Base-by-base conservation (phyloP, 2,329 filamentous ascomycete genomes). In the Fusarium dimerum region DNA sequence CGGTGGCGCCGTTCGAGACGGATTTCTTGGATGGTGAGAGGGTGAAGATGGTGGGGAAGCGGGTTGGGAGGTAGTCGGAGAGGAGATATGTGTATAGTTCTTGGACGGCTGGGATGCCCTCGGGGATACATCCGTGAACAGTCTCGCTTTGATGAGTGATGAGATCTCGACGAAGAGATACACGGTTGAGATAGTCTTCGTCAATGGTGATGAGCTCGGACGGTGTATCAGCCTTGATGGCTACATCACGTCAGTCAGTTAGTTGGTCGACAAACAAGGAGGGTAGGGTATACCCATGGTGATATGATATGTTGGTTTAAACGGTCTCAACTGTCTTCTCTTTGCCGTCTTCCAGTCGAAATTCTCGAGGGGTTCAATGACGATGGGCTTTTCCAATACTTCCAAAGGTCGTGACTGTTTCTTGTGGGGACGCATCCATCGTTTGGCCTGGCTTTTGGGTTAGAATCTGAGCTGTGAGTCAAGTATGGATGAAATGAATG, bases 131-230 rank as follows among this genome's bases (percentile, higher is more conserved):
- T 1, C 78, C 78, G 29, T 78, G 66, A 1, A 78, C 76, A 5
- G 67, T 67, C 1, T 59, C 46, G 1, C 68, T 62, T 51, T 81
- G 70, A 2, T 71, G 48, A 1, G 58, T 43, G 40, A 81, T 71
- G 12, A 76, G 67, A 0, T 55, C 17, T 3, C 68, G 68, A 6
- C 78, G 72, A 7, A 69, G 58, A 2, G 55, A 67, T 40, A 83
- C 70, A 3, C 76, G 71, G 4, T 68, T 57, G 10, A 72, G 66
- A 61, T 83, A 83, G 53, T 78, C 73, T 32, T 60, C 66, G 61
- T 83, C 80, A 34, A 83, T 72, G 16, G 74, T 68, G 59, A 83
- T 78, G 16, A 83, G 72, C 9, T 81, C 73, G 0, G 77, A 78
- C 0, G 76, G 74, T 0, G 67, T 57, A 18, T 73, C 70, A 5